Evolutionary conservation across 306 rosid genomes (phyloP).

Genomic region (Datisca glomerata): DNA sequence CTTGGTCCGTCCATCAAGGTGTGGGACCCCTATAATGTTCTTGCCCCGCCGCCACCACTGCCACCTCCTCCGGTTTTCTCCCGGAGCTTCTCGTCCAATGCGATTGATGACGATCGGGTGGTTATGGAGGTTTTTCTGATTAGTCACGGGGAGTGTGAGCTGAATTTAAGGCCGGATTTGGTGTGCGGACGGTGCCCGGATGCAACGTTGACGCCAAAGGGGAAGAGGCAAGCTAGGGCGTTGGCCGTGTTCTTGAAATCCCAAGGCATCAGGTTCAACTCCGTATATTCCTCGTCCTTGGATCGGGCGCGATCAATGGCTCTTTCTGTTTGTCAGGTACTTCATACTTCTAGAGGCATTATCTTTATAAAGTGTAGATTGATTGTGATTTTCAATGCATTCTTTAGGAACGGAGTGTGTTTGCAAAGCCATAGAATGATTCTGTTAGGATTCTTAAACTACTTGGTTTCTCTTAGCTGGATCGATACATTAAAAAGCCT

Average conservation of each 20-base stretch:
- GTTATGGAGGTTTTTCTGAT: conserved; percentile 70
- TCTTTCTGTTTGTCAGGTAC: conserved; percentile 57
- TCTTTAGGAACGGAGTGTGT: no score
- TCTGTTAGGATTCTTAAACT: no score
- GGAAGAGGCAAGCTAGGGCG: conserved; percentile 88
- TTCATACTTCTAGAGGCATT: background rate
- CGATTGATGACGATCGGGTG: conserved; percentile 39
- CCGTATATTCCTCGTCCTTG: conserved; percentile 68
- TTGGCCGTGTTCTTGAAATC: conserved; percentile 85
- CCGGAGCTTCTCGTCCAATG: conserved; percentile 40
- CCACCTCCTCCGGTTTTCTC: conserved; percentile 43
- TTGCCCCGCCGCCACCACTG: conserved; percentile 51
- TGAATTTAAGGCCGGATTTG: conserved; percentile 66
- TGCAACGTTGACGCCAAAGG: conserved; percentile 52
- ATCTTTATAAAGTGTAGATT: background rate
- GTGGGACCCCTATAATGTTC: conserved; percentile 95
- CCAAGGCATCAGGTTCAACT: conserved; percentile 64
- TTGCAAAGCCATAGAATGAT: no score
- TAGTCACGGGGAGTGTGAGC: conserved; percentile 84
- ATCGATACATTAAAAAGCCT: no score
- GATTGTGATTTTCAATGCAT: conserved; percentile 1
- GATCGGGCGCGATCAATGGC: conserved; percentile 86
- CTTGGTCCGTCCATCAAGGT: conserved; percentile 86
- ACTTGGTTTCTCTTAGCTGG: no score
- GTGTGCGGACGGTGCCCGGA: conserved; percentile 61